phyloP scores from a whole-genome alignment of 148 eudicot genomes.

The Silene uniflora region DNA sequence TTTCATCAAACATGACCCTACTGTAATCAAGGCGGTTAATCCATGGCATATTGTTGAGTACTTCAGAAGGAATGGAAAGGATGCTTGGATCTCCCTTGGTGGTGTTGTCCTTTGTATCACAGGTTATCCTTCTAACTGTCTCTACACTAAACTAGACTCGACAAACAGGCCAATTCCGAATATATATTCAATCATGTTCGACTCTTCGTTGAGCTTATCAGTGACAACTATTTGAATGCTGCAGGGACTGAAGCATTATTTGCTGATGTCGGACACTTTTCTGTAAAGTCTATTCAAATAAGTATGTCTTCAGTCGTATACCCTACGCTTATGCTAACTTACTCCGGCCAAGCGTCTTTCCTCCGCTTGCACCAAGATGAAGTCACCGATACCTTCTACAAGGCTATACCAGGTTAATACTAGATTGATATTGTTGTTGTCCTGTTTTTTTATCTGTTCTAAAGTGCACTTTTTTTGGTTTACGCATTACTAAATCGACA shows the following conservation, averaged over 20 bases:
- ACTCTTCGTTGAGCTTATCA: not conserved
- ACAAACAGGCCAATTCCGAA: too few relatives aligned
- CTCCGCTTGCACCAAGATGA: conserved; percentile 27
- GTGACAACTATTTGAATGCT: not conserved
- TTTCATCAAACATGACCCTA: conserved; percentile 33
- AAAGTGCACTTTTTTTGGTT: too few relatives aligned
- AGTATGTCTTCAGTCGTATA: conserved; percentile 34
- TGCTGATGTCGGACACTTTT: conserved; percentile 47
- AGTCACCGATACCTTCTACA: conserved; percentile 31
- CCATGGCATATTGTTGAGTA: conserved; percentile 35
- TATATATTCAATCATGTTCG: too few relatives aligned
- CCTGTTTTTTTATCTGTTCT: too few relatives aligned
- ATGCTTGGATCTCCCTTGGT: conserved; percentile 44
- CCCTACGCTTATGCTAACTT: conserved; percentile 36
- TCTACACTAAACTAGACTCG: too few relatives aligned
- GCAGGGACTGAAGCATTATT: conserved; percentile 48
- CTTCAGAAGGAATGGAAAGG: conserved; percentile 33
- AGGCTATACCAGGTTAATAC: conserved; percentile 31
- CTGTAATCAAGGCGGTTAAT: conserved; percentile 39
- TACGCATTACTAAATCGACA: not conserved
- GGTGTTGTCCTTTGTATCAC: conserved; percentile 38
- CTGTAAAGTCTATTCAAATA: conserved; percentile 38
- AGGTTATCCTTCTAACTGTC: conserved; percentile 10
- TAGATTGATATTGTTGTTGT: too few relatives aligned
- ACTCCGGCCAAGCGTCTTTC: conserved; percentile 38